Percentiles rank a stretch among this genome's conserved stretches.
These are phyloP conservation scores for Spergularia marina DNA, from an alignment of 148 eudicot genomes.

Conservation along the genomic window DNA sequence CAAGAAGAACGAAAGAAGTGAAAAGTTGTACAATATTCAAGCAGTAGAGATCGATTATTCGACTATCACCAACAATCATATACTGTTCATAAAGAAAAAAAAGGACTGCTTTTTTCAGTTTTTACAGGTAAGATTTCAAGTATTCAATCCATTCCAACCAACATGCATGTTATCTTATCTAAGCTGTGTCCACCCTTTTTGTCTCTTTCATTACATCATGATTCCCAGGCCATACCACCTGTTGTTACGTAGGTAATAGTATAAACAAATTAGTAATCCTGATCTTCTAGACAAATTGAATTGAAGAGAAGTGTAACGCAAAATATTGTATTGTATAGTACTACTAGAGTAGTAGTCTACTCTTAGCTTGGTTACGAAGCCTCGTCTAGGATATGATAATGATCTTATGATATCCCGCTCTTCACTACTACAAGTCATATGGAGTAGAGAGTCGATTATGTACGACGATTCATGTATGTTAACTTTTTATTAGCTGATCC, in stretches of 20 bases:
- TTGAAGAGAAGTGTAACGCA: not conserved
- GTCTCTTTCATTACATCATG: not conserved
- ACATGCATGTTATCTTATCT: not conserved
- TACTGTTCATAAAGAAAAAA: not conserved
- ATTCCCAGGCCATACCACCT: not conserved
- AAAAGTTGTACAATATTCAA: conserved; percentile 21
- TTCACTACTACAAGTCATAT: too few species aligned
- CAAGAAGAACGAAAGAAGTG: conserved; percentile 58
- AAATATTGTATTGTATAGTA: not conserved
- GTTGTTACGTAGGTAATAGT: not conserved
- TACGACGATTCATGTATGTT: too few species aligned
- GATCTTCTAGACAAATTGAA: too few species aligned
- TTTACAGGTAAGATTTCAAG: conserved; percentile 21
- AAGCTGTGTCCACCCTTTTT: not conserved
- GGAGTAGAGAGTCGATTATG: too few species aligned
- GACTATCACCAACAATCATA: not conserved
- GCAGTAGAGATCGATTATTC: conserved; percentile 8
- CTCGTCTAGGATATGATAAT: too few species aligned
- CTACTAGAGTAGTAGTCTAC: not conserved
- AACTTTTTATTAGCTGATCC: too few species aligned
- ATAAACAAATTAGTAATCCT: too few species aligned
- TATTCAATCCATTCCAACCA: not conserved
- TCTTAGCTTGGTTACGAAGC: not conserved
- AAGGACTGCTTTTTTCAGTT: not conserved
- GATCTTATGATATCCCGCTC: too few species aligned